A percentile compares a stretch with the other conserved stretches of the same genome.
phyloP scores from a whole-genome alignment of 768 basidiomycete species.

The Rhizopogon salebrosus region DNA sequence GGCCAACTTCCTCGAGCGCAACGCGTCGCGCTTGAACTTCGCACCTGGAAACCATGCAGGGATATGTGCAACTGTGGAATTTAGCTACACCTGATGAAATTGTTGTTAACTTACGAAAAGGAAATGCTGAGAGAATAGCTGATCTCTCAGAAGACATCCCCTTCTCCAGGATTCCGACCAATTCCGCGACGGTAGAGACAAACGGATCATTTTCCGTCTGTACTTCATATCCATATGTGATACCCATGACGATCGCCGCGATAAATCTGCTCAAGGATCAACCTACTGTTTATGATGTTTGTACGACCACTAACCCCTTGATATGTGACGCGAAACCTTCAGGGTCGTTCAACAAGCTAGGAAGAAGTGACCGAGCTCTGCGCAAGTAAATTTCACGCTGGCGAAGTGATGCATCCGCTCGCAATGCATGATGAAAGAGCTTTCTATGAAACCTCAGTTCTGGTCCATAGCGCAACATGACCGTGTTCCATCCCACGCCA shows the following conservation, averaged over 20 bases:
- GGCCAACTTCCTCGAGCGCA: constrained; percentile 7
- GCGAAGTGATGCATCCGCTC: constrained; percentile 5
- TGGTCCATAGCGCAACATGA: constrained; percentile 14
- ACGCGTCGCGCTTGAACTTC: constrained; percentile 6
- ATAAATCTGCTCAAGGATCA: constrained; percentile 10
- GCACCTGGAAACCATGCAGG: constrained; percentile 16
- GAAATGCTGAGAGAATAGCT: constrained; percentile 13
- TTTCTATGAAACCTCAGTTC: constrained; percentile 13
- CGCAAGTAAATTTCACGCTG: constrained; percentile 9
- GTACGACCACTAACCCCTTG: constrained; percentile 10
- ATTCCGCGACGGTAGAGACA: constrained; percentile 10
- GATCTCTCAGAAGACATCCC: constrained; percentile 16
- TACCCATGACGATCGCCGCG: constrained; percentile 15
- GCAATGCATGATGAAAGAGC: constrained; percentile 11
- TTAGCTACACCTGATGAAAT: neutral
- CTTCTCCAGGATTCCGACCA: constrained; percentile 2
- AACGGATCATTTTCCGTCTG: constrained; percentile 14
- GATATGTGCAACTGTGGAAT: constrained; percentile 12
- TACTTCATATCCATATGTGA: constrained; percentile 16
- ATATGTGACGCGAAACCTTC: constrained; percentile 10
- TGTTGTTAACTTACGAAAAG: constrained; percentile 12
- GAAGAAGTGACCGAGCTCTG: constrained; percentile 6
- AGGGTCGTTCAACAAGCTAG: constrained; percentile 10
- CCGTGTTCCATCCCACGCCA: constrained; percentile 19
- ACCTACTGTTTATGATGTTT: neutral